Evolutionary conservation across 2,329 filamentous ascomycete genomes (phyloP).

Genomic region (Emericellopsis atlantica): DNA sequence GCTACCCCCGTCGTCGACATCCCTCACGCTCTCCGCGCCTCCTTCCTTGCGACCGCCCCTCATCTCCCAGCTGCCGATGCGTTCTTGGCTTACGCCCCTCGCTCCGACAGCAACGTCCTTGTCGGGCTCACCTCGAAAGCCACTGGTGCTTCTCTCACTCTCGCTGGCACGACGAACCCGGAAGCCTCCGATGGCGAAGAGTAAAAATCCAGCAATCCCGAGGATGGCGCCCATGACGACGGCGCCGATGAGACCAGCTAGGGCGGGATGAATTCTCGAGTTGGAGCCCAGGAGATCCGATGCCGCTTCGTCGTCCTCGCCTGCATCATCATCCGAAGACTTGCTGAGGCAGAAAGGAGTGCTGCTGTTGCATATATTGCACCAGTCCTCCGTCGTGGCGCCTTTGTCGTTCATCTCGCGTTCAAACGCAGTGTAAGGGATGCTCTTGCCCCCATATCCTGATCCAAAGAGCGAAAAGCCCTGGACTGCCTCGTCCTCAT

Average conservation of each 20-base stretch:
- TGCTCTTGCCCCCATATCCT: slow-evolving; percentile 14
- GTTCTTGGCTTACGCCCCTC: slow-evolving; percentile 27
- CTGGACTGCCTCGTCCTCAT: slow-evolving; percentile 17
- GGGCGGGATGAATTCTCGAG: slow-evolving; percentile 17
- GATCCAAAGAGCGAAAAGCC: slow-evolving; percentile 27
- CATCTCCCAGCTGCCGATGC: slow-evolving; percentile 38
- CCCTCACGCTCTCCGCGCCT: neutral
- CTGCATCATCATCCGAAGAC: slow-evolving; percentile 2
- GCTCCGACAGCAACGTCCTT: slow-evolving; percentile 26
- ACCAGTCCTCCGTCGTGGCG: slow-evolving; percentile 26
- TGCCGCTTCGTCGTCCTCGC: neutral
- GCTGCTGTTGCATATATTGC: slow-evolving; percentile 22
- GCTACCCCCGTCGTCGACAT: neutral
- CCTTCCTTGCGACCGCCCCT: slow-evolving; percentile 3
- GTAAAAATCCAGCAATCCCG: slow-evolving; percentile 16
- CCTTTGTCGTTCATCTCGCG: slow-evolving; percentile 20
- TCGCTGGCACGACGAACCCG: slow-evolving; percentile 12
- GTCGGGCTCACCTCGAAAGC: slow-evolving; percentile 30
- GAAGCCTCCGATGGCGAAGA: slow-evolving; percentile 19
- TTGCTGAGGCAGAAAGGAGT: slow-evolving; percentile 22
- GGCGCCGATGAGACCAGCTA: slow-evolving; percentile 35
- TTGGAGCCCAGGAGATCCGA: neutral
- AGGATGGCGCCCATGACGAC: slow-evolving; percentile 22
- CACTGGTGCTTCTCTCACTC: slow-evolving; percentile 8
- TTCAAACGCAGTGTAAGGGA: slow-evolving; percentile 26